Evolutionary conservation across 2,329 filamentous ascomycete species (phyloP).

Genomic region (Alternaria rosae): DNA sequence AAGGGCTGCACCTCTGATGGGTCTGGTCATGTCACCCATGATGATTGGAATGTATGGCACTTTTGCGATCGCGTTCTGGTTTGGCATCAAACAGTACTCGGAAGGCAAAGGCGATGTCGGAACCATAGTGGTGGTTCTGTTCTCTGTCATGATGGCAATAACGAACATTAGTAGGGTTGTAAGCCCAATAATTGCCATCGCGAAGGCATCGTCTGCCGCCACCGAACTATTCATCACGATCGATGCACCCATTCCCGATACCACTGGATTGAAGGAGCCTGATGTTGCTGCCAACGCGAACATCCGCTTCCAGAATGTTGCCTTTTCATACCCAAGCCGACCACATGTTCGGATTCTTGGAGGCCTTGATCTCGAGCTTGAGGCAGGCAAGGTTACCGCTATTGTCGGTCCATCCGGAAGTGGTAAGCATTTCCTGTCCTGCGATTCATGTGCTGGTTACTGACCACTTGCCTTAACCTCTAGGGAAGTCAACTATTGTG

Average conservation of each 20-base stretch:
- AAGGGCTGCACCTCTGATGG: constrained; percentile 42
- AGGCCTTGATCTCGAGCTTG: constrained; percentile 64
- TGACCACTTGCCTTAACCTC: constrained; percentile 31
- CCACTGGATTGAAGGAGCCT: constrained; percentile 44
- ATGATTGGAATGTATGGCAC: constrained; percentile 49
- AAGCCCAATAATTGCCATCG: constrained; percentile 42
- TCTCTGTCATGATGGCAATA: constrained; percentile 50
- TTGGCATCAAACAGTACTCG: constrained; percentile 46
- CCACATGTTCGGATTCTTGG: constrained; percentile 71
- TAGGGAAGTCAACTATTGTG: constrained; percentile 77
- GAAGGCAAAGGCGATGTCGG: constrained; percentile 44
- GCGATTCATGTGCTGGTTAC: neutral
- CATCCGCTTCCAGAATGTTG: constrained; percentile 46
- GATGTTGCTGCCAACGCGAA: constrained; percentile 43
- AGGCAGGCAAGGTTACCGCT: constrained; percentile 72
- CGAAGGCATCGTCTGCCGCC: constrained; percentile 47
- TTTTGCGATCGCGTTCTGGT: constrained; percentile 51
- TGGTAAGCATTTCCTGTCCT: neutral
- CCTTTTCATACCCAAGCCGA: constrained; percentile 54
- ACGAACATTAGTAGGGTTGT: constrained; percentile 44
- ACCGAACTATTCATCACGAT: constrained; percentile 48
- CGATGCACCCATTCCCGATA: constrained; percentile 40
- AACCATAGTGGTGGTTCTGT: constrained; percentile 48
- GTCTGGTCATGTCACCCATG: constrained; percentile 43
- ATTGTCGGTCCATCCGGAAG: constrained; percentile 71